Conservation (phyloP, 495 filamentous ascomycete genomes). For the Chaetomium cochliodes region DNA sequence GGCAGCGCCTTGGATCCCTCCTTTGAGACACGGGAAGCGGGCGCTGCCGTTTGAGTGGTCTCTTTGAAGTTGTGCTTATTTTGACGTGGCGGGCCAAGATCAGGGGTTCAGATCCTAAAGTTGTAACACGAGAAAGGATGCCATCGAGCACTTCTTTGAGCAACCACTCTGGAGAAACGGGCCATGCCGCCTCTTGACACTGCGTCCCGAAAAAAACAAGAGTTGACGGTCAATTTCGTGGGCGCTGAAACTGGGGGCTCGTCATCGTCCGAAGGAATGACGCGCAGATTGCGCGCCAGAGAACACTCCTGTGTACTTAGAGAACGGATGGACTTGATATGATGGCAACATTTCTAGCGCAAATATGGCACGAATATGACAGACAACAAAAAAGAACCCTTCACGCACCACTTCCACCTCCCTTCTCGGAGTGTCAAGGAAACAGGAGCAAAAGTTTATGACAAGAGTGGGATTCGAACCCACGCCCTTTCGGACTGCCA, state of each 20-base stretch:
- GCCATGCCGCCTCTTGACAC: not conserved
- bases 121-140: not conserved
- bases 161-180: not conserved
- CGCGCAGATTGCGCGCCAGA: not conserved
- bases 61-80: not conserved
- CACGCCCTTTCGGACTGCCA: slow-evolving; percentile 38
- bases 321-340: too few relatives aligned
- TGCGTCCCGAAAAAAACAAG: too few relatives aligned
- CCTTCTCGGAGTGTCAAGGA: not conserved
- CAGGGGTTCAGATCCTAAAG: not conserved
- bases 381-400: not conserved
- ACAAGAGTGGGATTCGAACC: slow-evolving; percentile 42
- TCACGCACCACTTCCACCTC: too few relatives aligned
- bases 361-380: too few relatives aligned
- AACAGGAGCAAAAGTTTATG: slow-evolving; percentile 20
- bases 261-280: too few relatives aligned
- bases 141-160: not conserved
- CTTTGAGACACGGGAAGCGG: too few relatives aligned
- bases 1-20: too few relatives aligned
- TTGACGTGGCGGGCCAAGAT: not conserved
- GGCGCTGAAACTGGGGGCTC: too few relatives aligned
- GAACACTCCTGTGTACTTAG: too few relatives aligned
- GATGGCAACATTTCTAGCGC: too few relatives aligned
- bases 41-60: too few relatives aligned
- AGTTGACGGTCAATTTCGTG: too few relatives aligned